A percentile compares a stretch with the other conserved stretches of the same genome.
Conservation (phyloP, 2,329 filamentous ascomycete species). For the Pezicula radicicola region DNA sequence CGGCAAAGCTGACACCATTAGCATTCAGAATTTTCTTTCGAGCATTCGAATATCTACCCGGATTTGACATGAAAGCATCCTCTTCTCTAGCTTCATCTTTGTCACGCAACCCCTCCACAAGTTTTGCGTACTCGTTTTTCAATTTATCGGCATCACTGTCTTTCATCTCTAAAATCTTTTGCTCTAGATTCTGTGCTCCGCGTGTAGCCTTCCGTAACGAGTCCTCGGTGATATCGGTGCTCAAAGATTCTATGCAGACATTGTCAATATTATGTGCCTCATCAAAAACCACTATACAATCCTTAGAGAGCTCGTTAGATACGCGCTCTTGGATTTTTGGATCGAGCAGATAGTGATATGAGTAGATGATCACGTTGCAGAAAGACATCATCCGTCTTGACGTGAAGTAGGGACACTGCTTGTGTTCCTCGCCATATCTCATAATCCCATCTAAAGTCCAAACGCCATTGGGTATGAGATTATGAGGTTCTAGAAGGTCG, state of each 20-base stretch:
- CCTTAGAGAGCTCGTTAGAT: constrained; percentile 92
- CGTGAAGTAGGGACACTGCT: constrained; percentile 97
- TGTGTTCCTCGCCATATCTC: constrained; percentile 88
- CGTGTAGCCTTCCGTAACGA: constrained; percentile 86
- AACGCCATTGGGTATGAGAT: constrained; percentile 88
- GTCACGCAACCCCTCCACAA: constrained; percentile 86
- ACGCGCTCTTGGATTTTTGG: constrained; percentile 90
- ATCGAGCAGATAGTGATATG: constrained; percentile 96
- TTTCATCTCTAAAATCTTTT: constrained; percentile 91
- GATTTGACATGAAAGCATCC: constrained; percentile 96
- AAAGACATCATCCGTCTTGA: constrained; percentile 98
- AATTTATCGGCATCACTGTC: constrained; percentile 92
- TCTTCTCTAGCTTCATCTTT: constrained; percentile 88
- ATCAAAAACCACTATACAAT: constrained; percentile 98
- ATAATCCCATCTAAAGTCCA: constrained; percentile 92
- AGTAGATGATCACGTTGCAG: constrained; percentile 99
- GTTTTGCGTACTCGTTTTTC: constrained; percentile 91
- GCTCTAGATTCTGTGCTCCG: constrained; percentile 86
- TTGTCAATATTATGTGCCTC: constrained; percentile 99
- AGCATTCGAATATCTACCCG: constrained; percentile 34
- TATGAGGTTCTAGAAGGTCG: constrained; percentile 90
- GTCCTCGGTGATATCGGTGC: constrained; percentile 95
- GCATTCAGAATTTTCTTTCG: background rate
- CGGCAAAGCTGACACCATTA: constrained; percentile 61
- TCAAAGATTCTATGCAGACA: constrained; percentile 95